Evolutionary conservation across 805 yeast species (phyloP).

Genomic region (Cyberlindnera mississippiensis): DNA sequence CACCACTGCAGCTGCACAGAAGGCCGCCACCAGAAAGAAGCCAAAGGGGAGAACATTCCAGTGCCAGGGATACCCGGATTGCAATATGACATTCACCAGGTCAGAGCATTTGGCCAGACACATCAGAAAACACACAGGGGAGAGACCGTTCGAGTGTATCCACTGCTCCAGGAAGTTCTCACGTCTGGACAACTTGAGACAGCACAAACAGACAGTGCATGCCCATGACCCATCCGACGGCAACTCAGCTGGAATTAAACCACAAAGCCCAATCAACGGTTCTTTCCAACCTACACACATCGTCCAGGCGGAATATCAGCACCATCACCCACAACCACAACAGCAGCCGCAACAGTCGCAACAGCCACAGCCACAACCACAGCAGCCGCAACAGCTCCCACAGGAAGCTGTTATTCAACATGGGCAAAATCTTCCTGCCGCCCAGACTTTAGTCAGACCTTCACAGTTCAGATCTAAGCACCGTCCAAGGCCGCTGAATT

Average conservation of each 20-base stretch:
- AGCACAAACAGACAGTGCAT: constrained; percentile 85
- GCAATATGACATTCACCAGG: constrained; percentile 84
- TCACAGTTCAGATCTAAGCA: constrained; percentile 26
- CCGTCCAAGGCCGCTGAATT: constrained; percentile 26
- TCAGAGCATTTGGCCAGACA: constrained; percentile 92
- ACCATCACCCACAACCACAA: constrained; percentile 2
- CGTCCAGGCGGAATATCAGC: constrained; percentile 3
- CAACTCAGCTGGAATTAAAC: constrained; percentile 4
- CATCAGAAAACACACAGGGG: constrained; percentile 91
- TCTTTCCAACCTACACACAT: not conserved
- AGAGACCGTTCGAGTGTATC: constrained; percentile 85
- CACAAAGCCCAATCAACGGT: constrained; percentile 6
- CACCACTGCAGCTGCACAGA: constrained; percentile 5
- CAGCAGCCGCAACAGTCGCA: constrained; percentile 2
- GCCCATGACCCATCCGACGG: constrained; percentile 31
- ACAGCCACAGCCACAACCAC: not conserved
- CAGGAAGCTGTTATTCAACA: constrained; percentile 7
- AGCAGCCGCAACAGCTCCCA: constrained; percentile 5
- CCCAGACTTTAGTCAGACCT: constrained; percentile 20
- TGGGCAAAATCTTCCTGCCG: constrained; percentile 13
- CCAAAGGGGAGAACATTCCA: constrained; percentile 67
- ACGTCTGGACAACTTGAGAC: constrained; percentile 82
- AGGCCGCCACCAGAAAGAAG: constrained; percentile 32
- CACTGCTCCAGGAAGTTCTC: constrained; percentile 77
- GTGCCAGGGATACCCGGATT: constrained; percentile 82